These are phyloP conservation scores for Arthrobotrys conoides DNA, from an alignment of 2,329 filamentous ascomycete species.

Conservation along the genomic window DNA sequence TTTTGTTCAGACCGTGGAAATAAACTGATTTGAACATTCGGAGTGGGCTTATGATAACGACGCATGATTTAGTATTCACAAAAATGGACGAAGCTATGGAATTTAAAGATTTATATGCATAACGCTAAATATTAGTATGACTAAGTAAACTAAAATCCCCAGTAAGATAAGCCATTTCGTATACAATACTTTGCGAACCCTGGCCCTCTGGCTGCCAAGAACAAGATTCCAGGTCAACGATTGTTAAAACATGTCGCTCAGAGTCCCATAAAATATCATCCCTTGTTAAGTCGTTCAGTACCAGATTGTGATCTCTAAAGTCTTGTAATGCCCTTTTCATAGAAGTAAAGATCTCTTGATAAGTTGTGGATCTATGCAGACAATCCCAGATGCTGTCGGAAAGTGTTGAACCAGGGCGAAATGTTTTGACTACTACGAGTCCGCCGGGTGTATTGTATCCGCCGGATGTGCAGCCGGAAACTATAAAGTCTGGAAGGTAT, in stretches of 20 bases:
- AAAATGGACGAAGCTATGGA: background rate
- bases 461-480: background rate
- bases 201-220: conserved; percentile 6
- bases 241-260: conserved; percentile 4
- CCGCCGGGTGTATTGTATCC: conserved; percentile 17
- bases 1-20: background rate
- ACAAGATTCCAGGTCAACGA: conserved; percentile 24
- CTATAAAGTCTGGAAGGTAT: conserved; percentile 11
- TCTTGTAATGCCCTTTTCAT: conserved; percentile 9
- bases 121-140: conserved; percentile 10
- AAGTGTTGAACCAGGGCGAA: background rate
- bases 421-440: conserved; percentile 10
- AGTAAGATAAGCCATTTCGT: conserved; percentile 23
- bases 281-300: conserved; percentile 15
- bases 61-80: background rate
- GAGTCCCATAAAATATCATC: conserved; percentile 17
- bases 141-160: conserved; percentile 15
- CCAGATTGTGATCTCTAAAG: background rate
- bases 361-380: conserved; percentile 14
- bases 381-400: conserved; percentile 20
- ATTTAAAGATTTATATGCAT: background rate
- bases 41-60: background rate
- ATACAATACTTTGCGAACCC: conserved; percentile 8
- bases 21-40: background rate
- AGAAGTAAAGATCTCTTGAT: conserved; percentile 18